These are phyloP conservation scores for Coemansia umbellata DNA, from an alignment of 192 early-diverging fungal species.

Conservation along the genomic window DNA sequence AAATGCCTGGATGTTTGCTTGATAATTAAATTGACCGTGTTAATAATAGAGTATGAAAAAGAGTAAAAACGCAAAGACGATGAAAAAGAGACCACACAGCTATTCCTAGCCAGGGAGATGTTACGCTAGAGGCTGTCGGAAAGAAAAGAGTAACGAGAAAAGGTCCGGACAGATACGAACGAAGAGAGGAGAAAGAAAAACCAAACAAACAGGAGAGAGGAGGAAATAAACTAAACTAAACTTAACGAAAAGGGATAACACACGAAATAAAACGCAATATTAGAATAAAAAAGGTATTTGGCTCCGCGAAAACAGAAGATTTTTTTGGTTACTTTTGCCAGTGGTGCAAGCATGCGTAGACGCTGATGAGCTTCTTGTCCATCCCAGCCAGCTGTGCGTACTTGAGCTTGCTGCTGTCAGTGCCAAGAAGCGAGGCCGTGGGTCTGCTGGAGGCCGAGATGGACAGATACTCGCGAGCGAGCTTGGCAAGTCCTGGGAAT, in stretches of 20 bases:
- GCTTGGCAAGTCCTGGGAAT: constrained; percentile 26
- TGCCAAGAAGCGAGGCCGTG: constrained; percentile 8
- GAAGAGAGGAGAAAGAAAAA: constrained; percentile 1
- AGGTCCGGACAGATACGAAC: background rate
- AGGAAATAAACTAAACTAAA: constrained; percentile 1
- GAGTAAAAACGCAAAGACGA: too few species aligned
- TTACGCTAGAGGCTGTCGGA: too few species aligned
- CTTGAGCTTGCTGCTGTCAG: constrained; percentile 4
- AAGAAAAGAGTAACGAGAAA: background rate
- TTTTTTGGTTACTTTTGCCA: constrained; percentile 15
- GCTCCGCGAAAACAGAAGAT: background rate
- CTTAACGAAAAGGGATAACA: background rate
- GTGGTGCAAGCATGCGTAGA: constrained; percentile 39
- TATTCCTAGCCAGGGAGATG: too few species aligned
- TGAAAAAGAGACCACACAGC: too few species aligned
- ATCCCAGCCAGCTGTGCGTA: constrained; percentile 28
- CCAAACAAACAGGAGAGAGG: background rate
- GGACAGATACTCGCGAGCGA: constrained; percentile 40
- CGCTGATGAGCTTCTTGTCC: constrained; percentile 29
- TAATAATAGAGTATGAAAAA: too few species aligned
- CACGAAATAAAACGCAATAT: background rate
- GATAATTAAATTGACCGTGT: too few species aligned
- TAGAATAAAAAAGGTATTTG: constrained; percentile 1
- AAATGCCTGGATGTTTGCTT: too few species aligned
- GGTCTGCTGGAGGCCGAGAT: constrained; percentile 30